phyloP scores from a whole-genome alignment of 192 early-diverging fungal genomes.

The Phycomyces nitens region DNA sequence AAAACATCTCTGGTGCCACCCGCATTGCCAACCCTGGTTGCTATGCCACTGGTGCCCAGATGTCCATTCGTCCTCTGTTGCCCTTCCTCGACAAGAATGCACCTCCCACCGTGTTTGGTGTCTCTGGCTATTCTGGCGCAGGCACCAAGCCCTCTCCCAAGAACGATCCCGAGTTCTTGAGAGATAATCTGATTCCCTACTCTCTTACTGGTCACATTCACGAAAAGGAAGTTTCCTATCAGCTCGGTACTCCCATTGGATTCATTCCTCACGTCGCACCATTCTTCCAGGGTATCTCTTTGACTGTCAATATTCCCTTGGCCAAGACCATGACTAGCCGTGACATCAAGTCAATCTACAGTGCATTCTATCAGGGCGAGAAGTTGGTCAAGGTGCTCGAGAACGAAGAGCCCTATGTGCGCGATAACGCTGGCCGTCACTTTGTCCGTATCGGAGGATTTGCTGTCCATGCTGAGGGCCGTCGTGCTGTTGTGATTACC shows the following conservation, averaged over 20 bases:
- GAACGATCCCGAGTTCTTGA: slow-evolving; percentile 85
- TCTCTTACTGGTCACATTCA: slow-evolving; percentile 93
- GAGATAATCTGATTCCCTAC: slow-evolving; percentile 92
- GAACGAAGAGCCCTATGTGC: slow-evolving; percentile 76
- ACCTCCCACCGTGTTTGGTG: slow-evolving; percentile 84
- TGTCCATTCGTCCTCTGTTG: slow-evolving; percentile 83
- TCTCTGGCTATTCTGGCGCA: slow-evolving; percentile 98
- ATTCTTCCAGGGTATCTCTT: slow-evolving; percentile 90
- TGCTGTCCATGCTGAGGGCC: slow-evolving; percentile 71
- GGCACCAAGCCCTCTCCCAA: slow-evolving; percentile 96
- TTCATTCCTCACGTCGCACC: slow-evolving; percentile 91
- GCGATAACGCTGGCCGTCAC: slow-evolving; percentile 87
- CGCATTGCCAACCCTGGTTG: slow-evolving; percentile 96
- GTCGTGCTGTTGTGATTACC: slow-evolving; percentile 83
- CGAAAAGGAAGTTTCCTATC: slow-evolving; percentile 86
- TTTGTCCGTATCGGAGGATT: slow-evolving; percentile 91
- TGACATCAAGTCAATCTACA: slow-evolving; percentile 70
- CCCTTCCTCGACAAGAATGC: slow-evolving; percentile 51
- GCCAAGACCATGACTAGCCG: slow-evolving; percentile 63
- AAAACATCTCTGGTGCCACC: slow-evolving; percentile 53
- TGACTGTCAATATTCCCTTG: slow-evolving; percentile 89
- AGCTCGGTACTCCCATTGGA: slow-evolving; percentile 60
- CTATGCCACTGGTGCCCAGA: slow-evolving; percentile 96
- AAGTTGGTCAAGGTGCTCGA: slow-evolving; percentile 74
- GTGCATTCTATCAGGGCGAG: slow-evolving; percentile 72